A percentile compares a stretch with the other conserved stretches of the same genome.
Conservation (phyloP, 2,329 filamentous ascomycete genomes). For the Neocucurbitaria cava region DNA sequence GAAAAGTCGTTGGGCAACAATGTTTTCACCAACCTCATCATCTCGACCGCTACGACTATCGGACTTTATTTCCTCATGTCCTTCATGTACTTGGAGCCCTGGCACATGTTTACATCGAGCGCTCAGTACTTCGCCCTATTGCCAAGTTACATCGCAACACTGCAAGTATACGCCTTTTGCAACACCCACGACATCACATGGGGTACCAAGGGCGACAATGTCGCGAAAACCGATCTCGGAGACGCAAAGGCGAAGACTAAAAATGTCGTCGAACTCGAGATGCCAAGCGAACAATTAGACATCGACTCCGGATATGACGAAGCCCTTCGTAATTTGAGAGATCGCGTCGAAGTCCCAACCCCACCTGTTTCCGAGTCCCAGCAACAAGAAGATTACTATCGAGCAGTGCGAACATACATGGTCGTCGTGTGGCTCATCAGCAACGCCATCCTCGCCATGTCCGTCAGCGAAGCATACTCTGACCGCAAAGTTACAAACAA, state of each 20-base stretch:
- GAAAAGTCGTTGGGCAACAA: slow-evolving; percentile 76
- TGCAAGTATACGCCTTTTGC: slow-evolving; percentile 98
- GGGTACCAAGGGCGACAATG: slow-evolving; percentile 98
- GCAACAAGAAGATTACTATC: slow-evolving; percentile 98
- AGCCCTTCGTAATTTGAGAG: slow-evolving; percentile 91
- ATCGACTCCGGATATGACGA: slow-evolving; percentile 98
- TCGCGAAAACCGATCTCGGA: slow-evolving; percentile 90
- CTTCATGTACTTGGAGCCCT: slow-evolving; percentile 95
- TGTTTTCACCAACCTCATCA: slow-evolving; percentile 92
- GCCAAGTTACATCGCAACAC: slow-evolving; percentile 92
- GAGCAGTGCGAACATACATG: slow-evolving; percentile 96
- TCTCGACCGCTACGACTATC: slow-evolving; percentile 86
- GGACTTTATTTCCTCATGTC: slow-evolving; percentile 97
- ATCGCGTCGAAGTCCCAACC: slow-evolving; percentile 81
- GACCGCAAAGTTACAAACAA: slow-evolving; percentile 76
- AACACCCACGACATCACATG: slow-evolving; percentile 99
- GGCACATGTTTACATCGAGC: slow-evolving; percentile 97
- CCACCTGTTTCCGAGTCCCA: slow-evolving; percentile 73
- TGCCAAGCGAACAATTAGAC: slow-evolving; percentile 97
- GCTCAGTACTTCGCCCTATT: slow-evolving; percentile 92
- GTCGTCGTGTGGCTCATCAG: slow-evolving; percentile 92
- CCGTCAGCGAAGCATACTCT: slow-evolving; percentile 84
- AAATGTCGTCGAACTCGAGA: slow-evolving; percentile 89
- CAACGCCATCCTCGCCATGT: slow-evolving; percentile 93
- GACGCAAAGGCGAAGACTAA: slow-evolving; percentile 77